These are phyloP conservation scores for Lunularia cruciata DNA, from an alignment of 225 moss, liverwort and hornwort species.

Conservation along the genomic window DNA sequence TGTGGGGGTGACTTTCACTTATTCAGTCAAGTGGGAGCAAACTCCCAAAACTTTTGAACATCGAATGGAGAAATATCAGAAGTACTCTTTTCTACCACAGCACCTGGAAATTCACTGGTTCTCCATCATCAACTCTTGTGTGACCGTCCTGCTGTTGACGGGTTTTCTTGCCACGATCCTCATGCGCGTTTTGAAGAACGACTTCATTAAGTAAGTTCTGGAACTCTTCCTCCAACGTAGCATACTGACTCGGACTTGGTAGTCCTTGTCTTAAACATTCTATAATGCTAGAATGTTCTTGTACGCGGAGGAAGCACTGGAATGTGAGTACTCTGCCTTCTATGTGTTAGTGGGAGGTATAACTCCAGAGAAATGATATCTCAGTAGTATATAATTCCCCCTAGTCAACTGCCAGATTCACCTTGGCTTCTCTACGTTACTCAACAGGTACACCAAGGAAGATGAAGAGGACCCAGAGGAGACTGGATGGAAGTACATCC, in stretches of 20 bases:
- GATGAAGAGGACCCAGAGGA: constrained; percentile 99
- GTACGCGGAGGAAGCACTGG: no score
- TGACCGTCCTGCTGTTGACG: constrained; percentile 88
- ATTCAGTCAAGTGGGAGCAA: constrained; percentile 71
- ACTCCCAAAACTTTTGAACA: constrained; percentile 61
- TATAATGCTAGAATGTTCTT: neutral
- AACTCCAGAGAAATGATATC: no score
- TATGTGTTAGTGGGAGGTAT: no score
- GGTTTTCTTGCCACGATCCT: constrained; percentile 95
- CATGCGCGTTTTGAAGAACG: constrained; percentile 96
- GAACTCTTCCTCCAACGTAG: neutral
- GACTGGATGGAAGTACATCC: constrained; percentile 99
- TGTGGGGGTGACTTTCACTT: constrained; percentile 67
- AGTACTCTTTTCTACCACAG: constrained; percentile 73
- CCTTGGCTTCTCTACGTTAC: neutral
- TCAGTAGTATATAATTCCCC: no score
- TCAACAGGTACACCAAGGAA: constrained; percentile 78
- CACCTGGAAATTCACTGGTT: constrained; percentile 98
- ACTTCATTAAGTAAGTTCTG: constrained; percentile 85
- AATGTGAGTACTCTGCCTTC: no score
- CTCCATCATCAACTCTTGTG: constrained; percentile 98
- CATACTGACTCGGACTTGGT: neutral
- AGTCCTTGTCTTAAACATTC: neutral
- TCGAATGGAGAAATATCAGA: constrained; percentile 89
- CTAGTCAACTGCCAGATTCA: neutral